Evolutionary conservation across 352 stramenopile species (phyloP).

Genomic region (Phytophthora pini): DNA sequence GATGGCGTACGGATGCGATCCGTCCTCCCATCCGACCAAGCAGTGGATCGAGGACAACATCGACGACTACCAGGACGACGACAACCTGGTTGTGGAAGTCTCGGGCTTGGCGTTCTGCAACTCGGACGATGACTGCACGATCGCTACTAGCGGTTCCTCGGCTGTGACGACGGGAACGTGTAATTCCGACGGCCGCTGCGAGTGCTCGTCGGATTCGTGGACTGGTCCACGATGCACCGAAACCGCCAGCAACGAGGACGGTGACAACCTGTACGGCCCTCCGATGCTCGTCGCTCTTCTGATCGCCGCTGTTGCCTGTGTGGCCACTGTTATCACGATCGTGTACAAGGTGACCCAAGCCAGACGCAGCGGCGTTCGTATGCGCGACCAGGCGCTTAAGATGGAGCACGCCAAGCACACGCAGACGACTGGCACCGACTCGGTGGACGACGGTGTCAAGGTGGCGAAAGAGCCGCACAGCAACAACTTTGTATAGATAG

Average conservation of each 20-base stretch:
- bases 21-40: conserved; percentile 56
- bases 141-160: conserved; percentile 26
- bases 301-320: conserved; percentile 20
- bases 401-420: conserved; percentile 35
- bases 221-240: conserved; percentile 57
- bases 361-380: conserved; percentile 20
- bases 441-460: conserved; percentile 28
- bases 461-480: conserved; percentile 35
- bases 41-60: conserved; percentile 71
- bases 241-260: conserved; percentile 24
- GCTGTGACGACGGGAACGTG: conserved; percentile 42
- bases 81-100: conserved; percentile 55
- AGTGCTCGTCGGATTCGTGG: conserved; percentile 44
- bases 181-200: conserved; percentile 37
- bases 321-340: conserved; percentile 19
- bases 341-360: conserved; percentile 37
- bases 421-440: conserved; percentile 24
- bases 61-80: conserved; percentile 52
- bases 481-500: conserved; percentile 53
- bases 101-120: conserved; percentile 54
- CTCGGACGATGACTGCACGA: conserved; percentile 58
- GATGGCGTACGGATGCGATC: conserved; percentile 62
- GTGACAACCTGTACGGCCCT: conserved; percentile 34
- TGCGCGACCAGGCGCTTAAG: conserved; percentile 27
- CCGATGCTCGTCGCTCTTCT: conserved; percentile 29